A percentile compares a stretch with the other conserved stretches of the same genome.
These are phyloP conservation scores for Prunus armeniaca DNA, from an alignment of 306 rosid species.

Conservation along the genomic window DNA sequence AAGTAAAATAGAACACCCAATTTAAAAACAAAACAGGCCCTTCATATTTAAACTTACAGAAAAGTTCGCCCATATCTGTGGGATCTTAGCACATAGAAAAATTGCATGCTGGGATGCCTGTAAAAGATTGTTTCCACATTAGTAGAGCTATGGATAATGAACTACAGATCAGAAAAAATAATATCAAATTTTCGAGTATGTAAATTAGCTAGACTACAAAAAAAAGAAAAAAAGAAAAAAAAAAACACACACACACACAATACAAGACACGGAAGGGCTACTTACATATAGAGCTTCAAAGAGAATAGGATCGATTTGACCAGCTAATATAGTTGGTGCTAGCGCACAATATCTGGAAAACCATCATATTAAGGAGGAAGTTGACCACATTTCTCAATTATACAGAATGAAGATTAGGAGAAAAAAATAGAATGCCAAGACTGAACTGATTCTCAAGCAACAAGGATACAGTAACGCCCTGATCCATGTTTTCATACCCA, in stretches of 20 bases:
- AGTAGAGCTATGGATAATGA: slow-evolving; percentile 19
- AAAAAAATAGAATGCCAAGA: slow-evolving; percentile 13
- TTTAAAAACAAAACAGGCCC: slow-evolving; percentile 16
- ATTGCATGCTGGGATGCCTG: slow-evolving; percentile 95
- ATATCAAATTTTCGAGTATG: neutral
- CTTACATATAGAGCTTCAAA: slow-evolving; percentile 96
- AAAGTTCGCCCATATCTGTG: slow-evolving; percentile 92
- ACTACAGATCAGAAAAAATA: slow-evolving; percentile 7
- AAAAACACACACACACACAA: neutral
- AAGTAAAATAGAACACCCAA: slow-evolving; percentile 13
- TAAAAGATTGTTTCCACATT: slow-evolving; percentile 35
- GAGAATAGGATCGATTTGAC: slow-evolving; percentile 77
- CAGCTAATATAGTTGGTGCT: slow-evolving; percentile 90
- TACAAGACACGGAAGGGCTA: slow-evolving; percentile 19
- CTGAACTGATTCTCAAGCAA: slow-evolving; percentile 22
- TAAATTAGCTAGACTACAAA: neutral
- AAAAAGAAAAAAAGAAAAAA: neutral
- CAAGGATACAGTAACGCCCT: slow-evolving; percentile 85
- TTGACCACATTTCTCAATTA: slow-evolving; percentile 14
- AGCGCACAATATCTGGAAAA: slow-evolving; percentile 79
- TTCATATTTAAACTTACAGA: slow-evolving; percentile 62
- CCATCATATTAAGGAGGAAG: slow-evolving; percentile 57
- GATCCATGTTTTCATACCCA: slow-evolving; percentile 66
- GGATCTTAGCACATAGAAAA: slow-evolving; percentile 89
- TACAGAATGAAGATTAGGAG: slow-evolving; percentile 8